Conservation (phyloP, 495 filamentous ascomycete genomes). For the Aeminium ludgeri region DNA sequence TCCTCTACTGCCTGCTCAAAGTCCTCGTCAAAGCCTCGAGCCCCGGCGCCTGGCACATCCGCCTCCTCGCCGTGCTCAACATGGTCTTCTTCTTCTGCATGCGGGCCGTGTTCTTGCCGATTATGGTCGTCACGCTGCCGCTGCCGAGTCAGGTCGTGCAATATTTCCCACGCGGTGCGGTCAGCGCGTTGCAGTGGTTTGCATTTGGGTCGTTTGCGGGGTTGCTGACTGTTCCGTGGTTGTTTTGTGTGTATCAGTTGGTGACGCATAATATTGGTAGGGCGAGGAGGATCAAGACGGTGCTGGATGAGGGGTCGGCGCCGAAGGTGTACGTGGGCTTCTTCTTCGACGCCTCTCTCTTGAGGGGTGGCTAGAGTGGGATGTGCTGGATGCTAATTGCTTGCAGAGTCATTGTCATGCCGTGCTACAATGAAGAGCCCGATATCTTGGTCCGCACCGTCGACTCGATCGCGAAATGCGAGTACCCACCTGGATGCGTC, state of each 20-base stretch:
- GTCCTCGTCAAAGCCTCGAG: conserved; percentile 82
- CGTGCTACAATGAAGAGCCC: conserved; percentile 86
- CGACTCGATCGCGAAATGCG: conserved; percentile 84
- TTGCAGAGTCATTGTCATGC: conserved; percentile 95
- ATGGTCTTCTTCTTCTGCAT: conserved; percentile 53
- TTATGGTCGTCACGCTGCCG: conserved; percentile 90
- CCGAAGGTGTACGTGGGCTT: conserved; percentile 78
- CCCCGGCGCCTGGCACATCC: conserved; percentile 66
- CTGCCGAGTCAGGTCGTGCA: conserved; percentile 53
- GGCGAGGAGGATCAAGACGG: conserved; percentile 62
- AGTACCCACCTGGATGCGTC: conserved; percentile 84
- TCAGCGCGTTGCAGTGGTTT: conserved; percentile 73
- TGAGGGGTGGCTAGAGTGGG: no score
- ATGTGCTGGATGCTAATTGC: no score
- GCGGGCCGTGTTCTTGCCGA: conserved; percentile 68
- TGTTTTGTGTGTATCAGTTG: conserved; percentile 80
- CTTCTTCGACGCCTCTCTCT: no score
- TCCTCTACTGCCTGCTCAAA: conserved; percentile 79
- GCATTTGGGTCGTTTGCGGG: conserved; percentile 89
- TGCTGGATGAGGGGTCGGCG: conserved; percentile 67
- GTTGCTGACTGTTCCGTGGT: conserved; percentile 74
- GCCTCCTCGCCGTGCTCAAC: conserved; percentile 58
- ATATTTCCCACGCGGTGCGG: conserved; percentile 51
- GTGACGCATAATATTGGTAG: conserved; percentile 73
- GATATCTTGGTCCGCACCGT: conserved; percentile 74